phyloP scores from a whole-genome alignment of 148 eudicot species.

The Nyssa sinensis region DNA sequence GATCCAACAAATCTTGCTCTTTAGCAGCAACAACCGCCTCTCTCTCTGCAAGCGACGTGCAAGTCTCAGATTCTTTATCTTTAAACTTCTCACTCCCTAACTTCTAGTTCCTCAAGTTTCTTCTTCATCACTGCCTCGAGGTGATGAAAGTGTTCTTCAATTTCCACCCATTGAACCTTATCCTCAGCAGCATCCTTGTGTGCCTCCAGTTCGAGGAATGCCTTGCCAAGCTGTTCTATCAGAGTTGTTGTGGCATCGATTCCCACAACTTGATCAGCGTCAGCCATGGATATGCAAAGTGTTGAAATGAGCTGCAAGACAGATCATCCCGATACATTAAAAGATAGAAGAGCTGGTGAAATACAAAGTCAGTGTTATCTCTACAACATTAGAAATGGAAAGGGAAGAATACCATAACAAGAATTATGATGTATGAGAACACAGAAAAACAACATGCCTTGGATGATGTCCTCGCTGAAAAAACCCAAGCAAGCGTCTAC shows the following conservation, averaged over 20 bases:
- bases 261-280: constrained; percentile 27
- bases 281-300: constrained; percentile 37
- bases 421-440: not conserved
- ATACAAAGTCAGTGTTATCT: not conserved
- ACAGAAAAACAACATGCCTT: not conserved
- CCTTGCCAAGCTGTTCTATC: constrained; percentile 46
- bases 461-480: not conserved
- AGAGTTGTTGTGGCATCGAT: constrained; percentile 30
- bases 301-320: constrained; percentile 20
- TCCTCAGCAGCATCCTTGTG: constrained; percentile 29
- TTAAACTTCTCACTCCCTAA: constrained; percentile 42
- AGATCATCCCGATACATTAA: not conserved
- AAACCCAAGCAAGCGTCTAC: not conserved
- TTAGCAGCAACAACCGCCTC: constrained; percentile 49
- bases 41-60: constrained; percentile 34
- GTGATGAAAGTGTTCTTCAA: constrained; percentile 43
- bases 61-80: constrained; percentile 38
- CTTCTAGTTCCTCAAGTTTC: constrained; percentile 45
- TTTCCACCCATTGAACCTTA: constrained; percentile 34
- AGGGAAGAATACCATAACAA: not conserved
- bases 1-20: constrained; percentile 58
- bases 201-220: constrained; percentile 48
- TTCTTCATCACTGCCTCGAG: constrained; percentile 39
- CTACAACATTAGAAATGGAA: not conserved
- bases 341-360: not conserved